Evolutionary conservation across 176 grass and related monocot species (phyloP).

Genomic region (Luzula sylvatica): DNA sequence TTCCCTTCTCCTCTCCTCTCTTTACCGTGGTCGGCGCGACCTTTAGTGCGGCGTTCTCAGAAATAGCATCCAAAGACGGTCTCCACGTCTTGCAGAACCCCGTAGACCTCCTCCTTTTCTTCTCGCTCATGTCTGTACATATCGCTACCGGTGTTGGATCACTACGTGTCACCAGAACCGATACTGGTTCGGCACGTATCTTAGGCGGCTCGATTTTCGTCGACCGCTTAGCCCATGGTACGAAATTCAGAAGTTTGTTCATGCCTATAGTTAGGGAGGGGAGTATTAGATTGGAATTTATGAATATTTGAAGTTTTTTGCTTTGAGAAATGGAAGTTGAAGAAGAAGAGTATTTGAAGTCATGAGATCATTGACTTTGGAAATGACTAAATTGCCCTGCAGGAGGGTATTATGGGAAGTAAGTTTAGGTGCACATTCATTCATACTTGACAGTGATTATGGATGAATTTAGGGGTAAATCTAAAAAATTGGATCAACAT

Average conservation of each 20-base stretch:
- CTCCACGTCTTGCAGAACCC: slow-evolving; percentile 32
- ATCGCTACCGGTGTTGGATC: not conserved
- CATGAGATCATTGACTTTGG: not conserved
- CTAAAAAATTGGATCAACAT: too few relatives aligned
- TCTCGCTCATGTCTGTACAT: slow-evolving; percentile 18
- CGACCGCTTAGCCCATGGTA: slow-evolving; percentile 7
- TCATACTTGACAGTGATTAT: too few relatives aligned
- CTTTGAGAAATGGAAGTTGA: not conserved
- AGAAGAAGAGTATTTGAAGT: slow-evolving; percentile 10
- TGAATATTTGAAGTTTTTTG: not conserved
- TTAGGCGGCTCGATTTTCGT: not conserved
- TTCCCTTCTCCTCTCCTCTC: slow-evolving; percentile 14
- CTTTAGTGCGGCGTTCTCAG: slow-evolving; percentile 39
- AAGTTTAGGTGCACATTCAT: too few relatives aligned
- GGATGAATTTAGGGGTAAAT: too few relatives aligned
- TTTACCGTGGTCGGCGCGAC: not conserved
- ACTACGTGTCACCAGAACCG: not conserved
- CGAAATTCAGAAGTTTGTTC: slow-evolving; percentile 9
- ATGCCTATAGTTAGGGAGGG: not conserved
- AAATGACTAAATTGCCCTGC: slow-evolving; percentile 3
- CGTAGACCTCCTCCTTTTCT: slow-evolving; percentile 34
- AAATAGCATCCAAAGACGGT: slow-evolving; percentile 56
- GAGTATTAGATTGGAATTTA: slow-evolving; percentile 6
- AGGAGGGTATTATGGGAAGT: not conserved
- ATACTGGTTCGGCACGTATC: not conserved